These are phyloP conservation scores for Aspergillus udagawae DNA, from an alignment of 2,329 filamentous ascomycete species.

Conservation along the genomic window DNA sequence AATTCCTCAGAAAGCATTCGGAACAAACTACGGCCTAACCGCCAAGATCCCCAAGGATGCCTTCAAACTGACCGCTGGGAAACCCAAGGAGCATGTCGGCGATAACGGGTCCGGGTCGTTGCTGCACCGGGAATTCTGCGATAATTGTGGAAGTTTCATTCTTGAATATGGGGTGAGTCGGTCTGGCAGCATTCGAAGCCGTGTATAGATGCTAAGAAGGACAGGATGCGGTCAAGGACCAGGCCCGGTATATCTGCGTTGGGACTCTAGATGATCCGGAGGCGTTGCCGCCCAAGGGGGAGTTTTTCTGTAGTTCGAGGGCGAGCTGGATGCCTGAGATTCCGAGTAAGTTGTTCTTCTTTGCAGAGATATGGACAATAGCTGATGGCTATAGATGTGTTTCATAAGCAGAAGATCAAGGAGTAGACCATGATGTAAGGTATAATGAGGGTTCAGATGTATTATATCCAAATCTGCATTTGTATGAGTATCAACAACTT, in stretches of 20 bases:
- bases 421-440: conserved; percentile 25
- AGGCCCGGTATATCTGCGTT: conserved; percentile 43
- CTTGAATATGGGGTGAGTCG: conserved; percentile 49
- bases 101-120: conserved; percentile 49
- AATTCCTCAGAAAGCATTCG: conserved; percentile 45
- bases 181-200: too few species aligned
- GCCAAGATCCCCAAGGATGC: conserved; percentile 47
- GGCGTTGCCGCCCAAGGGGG: conserved; percentile 49
- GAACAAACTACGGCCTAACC: conserved; percentile 50
- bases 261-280: conserved; percentile 50
- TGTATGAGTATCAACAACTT: neutral
- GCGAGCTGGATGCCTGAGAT: conserved; percentile 51
- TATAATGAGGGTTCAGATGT: neutral
- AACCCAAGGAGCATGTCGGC: conserved; percentile 43
- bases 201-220: neutral
- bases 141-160: conserved; percentile 49
- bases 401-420: conserved; percentile 46
- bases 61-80: conserved; percentile 39
- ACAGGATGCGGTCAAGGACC: conserved; percentile 29
- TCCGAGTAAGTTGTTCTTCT: conserved; percentile 32
- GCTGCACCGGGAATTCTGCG: conserved; percentile 52
- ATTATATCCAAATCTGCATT: neutral
- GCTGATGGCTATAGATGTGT: conserved; percentile 33
- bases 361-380: neutral
- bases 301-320: conserved; percentile 51